Percentiles rank a stretch among this genome's conserved stretches.
Evolutionary conservation across 495 filamentous ascomycete genomes (phyloP).

Genomic region (Neurospora pannonica): DNA sequence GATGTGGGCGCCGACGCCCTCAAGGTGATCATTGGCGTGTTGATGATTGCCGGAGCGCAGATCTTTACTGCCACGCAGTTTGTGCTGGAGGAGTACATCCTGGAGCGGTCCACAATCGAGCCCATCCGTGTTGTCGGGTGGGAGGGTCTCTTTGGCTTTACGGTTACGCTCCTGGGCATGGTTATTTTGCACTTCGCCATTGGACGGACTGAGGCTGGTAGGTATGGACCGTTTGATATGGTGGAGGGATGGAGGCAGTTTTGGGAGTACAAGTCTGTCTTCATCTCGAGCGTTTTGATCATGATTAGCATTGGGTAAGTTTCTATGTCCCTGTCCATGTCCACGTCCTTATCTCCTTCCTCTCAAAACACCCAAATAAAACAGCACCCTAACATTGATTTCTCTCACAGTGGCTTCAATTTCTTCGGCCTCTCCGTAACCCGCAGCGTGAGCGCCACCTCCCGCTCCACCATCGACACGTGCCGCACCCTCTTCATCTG

Average conservation of each 20-base stretch:
- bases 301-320: conserved; percentile 95
- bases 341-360: too few species aligned
- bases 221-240: conserved; percentile 80
- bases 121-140: conserved; percentile 88
- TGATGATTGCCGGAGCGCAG: conserved; percentile 85
- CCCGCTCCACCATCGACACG: conserved; percentile 91
- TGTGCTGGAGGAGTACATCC: conserved; percentile 87
- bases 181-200: conserved; percentile 65
- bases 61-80: conserved; percentile 96
- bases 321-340: too few species aligned
- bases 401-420: conserved; percentile 71
- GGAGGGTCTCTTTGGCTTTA: conserved; percentile 90
- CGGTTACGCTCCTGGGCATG: conserved; percentile 73
- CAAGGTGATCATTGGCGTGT: conserved; percentile 67
- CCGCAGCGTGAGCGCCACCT: conserved; percentile 76
- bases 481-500: conserved; percentile 98
- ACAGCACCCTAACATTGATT: not conserved
- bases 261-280: conserved; percentile 55
- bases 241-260: conserved; percentile 76
- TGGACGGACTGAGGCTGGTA: conserved; percentile 63
- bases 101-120: conserved; percentile 82
- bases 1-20: conserved; percentile 48
- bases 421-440: conserved; percentile 96
- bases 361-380: too few species aligned
- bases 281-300: conserved; percentile 68